Evolutionary conservation across 257 asterid genomes (phyloP).

Genomic region (Misopates orontium): DNA sequence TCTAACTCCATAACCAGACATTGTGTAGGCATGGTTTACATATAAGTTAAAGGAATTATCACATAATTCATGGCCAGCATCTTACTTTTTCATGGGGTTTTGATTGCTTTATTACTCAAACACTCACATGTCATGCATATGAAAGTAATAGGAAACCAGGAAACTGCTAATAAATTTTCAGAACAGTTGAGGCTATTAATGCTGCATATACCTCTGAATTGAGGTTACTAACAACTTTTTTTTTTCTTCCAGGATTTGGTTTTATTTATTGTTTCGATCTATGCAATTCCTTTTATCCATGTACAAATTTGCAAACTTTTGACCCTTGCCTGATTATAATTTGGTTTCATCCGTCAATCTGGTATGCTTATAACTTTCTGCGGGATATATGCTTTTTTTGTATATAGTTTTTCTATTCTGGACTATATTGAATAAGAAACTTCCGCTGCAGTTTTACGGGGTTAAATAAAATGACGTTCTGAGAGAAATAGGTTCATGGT

Average conservation of each 20-base stretch:
- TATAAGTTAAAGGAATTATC: background rate
- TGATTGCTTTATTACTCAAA: slow-evolving; percentile 9
- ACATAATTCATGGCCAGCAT: background rate
- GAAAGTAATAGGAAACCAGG: background rate
- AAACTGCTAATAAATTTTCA: background rate
- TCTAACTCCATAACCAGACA: slow-evolving; percentile 2
- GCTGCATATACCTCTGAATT: background rate
- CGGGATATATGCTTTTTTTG: background rate
- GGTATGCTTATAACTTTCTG: background rate
- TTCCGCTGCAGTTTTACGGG: slow-evolving; percentile 39
- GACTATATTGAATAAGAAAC: slow-evolving; percentile 21
- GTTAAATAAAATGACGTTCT: slow-evolving; percentile 34
- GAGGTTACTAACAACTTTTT: background rate
- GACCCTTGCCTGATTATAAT: no score
- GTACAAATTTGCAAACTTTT: background rate
- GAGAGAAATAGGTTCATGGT: slow-evolving; percentile 43
- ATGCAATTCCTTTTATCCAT: background rate
- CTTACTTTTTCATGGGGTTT: slow-evolving; percentile 2
- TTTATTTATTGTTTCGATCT: background rate
- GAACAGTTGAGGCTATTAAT: background rate
- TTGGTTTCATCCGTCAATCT: slow-evolving; percentile 9
- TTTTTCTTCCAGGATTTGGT: slow-evolving; percentile 3
- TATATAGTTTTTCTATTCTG: slow-evolving; percentile 1
- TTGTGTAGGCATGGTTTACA: background rate
- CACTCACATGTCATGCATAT: background rate